Conservation (phyloP, 108 stramenopile genomes). For the Cyclotella kingstonii region DNA sequence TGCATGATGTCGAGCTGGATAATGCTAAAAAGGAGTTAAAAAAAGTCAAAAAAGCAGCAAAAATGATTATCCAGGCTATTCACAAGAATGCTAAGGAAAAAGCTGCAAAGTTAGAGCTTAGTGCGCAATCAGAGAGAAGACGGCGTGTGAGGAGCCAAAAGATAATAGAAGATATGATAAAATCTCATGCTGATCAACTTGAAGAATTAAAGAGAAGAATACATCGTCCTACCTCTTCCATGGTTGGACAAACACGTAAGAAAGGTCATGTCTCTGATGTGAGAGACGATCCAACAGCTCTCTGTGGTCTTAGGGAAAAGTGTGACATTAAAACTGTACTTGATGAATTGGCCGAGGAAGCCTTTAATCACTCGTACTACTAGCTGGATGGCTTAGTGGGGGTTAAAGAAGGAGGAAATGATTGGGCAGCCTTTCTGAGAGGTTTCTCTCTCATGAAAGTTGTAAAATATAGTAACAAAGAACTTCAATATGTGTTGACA, state of each 20-base stretch:
- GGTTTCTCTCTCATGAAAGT: too few species aligned
- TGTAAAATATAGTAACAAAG: too few species aligned
- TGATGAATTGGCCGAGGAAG: conserved; percentile 42
- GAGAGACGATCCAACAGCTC: conserved; percentile 11
- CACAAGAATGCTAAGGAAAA: conserved; percentile 42
- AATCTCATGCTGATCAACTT: conserved; percentile 39
- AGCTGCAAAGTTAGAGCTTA: conserved; percentile 36
- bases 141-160: conserved; percentile 27
- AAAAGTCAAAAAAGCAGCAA: conserved; percentile 42
- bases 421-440: too few species aligned
- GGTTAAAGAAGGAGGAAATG: not conserved
- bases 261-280: not conserved
- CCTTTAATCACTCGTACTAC: conserved; percentile 22
- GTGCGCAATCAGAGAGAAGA: conserved; percentile 29
- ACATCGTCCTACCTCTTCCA: conserved; percentile 1
- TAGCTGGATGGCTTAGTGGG: not conserved
- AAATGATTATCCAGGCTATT: conserved; percentile 38
- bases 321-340: conserved; percentile 37
- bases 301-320: conserved; percentile 20
- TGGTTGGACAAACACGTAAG: too few species aligned
- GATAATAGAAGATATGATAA: conserved; percentile 28
- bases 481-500: too few species aligned
- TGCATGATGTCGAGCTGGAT: conserved; percentile 37
- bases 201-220: conserved; percentile 23
- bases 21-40: conserved; percentile 36